These are phyloP conservation scores for Trichaptum fuscoviolaceum DNA, from an alignment of 768 basidiomycete species.

Conservation along the genomic window DNA sequence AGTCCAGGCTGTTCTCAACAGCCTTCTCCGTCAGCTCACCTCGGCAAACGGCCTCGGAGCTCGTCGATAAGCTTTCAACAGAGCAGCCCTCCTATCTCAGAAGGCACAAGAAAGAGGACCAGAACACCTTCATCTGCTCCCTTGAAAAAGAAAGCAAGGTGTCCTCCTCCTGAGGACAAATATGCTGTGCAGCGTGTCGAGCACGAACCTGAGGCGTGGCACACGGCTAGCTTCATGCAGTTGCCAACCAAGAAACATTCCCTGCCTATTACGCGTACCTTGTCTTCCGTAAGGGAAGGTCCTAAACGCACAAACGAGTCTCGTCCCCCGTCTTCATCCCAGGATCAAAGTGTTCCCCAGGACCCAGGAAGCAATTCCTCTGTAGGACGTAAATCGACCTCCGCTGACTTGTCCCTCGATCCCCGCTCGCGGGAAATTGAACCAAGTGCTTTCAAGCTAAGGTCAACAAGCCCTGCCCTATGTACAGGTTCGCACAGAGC, in stretches of 20 bases:
- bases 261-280: neutral
- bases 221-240: neutral
- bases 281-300: neutral
- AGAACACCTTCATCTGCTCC: neutral
- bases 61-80: neutral
- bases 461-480: neutral
- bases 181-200: neutral
- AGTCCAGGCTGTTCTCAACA: neutral
- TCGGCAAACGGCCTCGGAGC: neutral
- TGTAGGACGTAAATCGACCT: neutral
- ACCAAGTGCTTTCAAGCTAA: neutral
- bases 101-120: neutral
- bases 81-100: neutral
- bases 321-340: neutral
- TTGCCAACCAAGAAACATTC: neutral
- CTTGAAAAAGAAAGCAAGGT: neutral
- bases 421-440: neutral
- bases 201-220: neutral
- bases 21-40: neutral
- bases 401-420: neutral
- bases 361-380: neutral
- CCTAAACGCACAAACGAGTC: neutral
- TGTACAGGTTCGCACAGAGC: neutral
- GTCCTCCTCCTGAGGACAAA: neutral
- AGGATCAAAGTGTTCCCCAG: neutral